phyloP scores from a whole-genome alignment of 2,329 filamentous ascomycete genomes.

The Bipolaris sorokiniana region DNA sequence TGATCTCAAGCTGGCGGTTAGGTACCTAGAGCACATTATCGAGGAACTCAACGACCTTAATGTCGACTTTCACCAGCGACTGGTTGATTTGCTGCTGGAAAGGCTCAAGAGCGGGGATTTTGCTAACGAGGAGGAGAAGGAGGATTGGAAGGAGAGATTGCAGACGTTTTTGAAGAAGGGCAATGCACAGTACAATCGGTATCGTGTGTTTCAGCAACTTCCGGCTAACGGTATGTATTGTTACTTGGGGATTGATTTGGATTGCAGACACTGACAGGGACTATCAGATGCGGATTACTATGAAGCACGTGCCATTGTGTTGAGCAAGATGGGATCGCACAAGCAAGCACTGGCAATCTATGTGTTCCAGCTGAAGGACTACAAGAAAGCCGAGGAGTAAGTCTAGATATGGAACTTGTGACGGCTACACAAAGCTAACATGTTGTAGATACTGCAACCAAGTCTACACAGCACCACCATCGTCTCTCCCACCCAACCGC shows the following conservation, averaged over 20 bases:
- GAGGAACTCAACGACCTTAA: constrained; percentile 82
- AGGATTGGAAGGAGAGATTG: constrained; percentile 67
- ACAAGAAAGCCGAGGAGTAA: constrained; percentile 88
- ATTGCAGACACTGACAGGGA: constrained; percentile 7
- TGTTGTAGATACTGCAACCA: constrained; percentile 79
- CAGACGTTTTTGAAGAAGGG: constrained; percentile 72
- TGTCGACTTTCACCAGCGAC: constrained; percentile 83
- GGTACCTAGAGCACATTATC: constrained; percentile 90
- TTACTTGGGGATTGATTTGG: not conserved
- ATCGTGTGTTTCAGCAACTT: constrained; percentile 76
- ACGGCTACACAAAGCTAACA: not conserved
- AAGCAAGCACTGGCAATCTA: constrained; percentile 97
- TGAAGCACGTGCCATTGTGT: constrained; percentile 85
- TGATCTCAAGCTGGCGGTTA: constrained; percentile 73
- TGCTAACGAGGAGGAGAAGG: constrained; percentile 43
- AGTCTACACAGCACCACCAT: constrained; percentile 65
- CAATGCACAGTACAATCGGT: constrained; percentile 80
- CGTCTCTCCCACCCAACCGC: constrained; percentile 42
- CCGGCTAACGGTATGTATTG: constrained; percentile 73
- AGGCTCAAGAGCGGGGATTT: constrained; percentile 53
- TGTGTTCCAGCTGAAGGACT: constrained; percentile 90
- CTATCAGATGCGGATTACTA: constrained; percentile 78
- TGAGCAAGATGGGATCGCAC: constrained; percentile 94
- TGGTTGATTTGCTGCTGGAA: constrained; percentile 75
- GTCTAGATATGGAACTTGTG: not conserved